phyloP scores from a whole-genome alignment of 768 basidiomycete species.

The Gelatoporia subvermispora region DNA sequence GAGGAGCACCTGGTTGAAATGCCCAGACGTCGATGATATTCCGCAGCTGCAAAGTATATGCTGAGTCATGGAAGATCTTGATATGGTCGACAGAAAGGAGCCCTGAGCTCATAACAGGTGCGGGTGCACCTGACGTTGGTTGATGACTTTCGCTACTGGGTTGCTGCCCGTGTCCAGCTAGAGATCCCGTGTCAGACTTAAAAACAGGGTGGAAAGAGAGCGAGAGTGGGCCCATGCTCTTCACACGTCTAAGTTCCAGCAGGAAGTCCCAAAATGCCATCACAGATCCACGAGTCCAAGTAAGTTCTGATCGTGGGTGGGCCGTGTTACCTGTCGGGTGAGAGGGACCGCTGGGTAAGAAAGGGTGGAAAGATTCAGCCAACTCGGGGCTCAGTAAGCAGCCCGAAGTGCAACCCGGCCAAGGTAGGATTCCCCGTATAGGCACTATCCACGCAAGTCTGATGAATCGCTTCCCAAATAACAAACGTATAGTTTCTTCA shows the following conservation, averaged over 20 bases:
- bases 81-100: constrained; percentile 9
- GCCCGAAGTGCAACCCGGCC: constrained; percentile 10
- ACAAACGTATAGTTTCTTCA: not conserved
- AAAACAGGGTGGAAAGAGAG: constrained; percentile 10
- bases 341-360: not conserved
- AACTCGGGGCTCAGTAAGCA: not conserved
- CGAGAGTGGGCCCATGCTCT: constrained; percentile 11
- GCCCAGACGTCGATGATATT: constrained; percentile 9
- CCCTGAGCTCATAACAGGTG: not conserved
- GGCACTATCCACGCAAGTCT: constrained; percentile 16
- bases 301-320: not conserved
- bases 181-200: not conserved
- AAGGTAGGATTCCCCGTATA: constrained; percentile 10
- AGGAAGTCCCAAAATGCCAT: constrained; percentile 10
- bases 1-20: not conserved
- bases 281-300: constrained; percentile 11
- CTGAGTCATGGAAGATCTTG: constrained; percentile 13
- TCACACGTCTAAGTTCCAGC: constrained; percentile 1
- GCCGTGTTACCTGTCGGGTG: not conserved
- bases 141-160: not conserved
- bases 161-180: not conserved
- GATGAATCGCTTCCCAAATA: constrained; percentile 1
- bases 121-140: not conserved
- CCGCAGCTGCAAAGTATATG: constrained; percentile 6
- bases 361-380: not conserved